Conservation (phyloP, 179 eudicot genomes). For the Vitellaria paradoxa region DNA sequence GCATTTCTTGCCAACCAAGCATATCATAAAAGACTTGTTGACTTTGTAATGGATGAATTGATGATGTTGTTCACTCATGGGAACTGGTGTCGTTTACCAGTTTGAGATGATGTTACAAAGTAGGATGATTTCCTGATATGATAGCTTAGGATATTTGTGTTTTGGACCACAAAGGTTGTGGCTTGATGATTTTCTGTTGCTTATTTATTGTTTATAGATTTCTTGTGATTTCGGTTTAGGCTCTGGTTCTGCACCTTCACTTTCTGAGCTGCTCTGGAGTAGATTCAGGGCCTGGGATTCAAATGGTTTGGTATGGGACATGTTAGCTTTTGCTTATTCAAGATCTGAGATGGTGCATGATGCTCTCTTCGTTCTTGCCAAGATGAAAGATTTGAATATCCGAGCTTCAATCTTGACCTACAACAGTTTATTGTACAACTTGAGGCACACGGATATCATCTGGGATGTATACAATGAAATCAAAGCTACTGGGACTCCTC, state of each 20-base stretch:
- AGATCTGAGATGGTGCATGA: conserved; percentile 61
- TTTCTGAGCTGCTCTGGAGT: conserved; percentile 56
- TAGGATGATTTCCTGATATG: not conserved
- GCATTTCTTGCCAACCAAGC: not conserved
- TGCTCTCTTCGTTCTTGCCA: conserved; percentile 61
- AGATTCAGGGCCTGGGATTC: conserved; percentile 53
- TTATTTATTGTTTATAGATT: conserved; percentile 22
- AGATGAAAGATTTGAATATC: conserved; percentile 68
- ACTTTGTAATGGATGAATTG: not conserved
- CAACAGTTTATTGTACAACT: conserved; percentile 68
- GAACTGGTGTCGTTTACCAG: not conserved
- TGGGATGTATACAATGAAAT: conserved; percentile 61
- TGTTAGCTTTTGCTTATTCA: conserved; percentile 73
- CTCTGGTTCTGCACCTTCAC: conserved; percentile 51
- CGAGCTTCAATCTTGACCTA: conserved; percentile 65
- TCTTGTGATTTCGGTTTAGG: conserved; percentile 51
- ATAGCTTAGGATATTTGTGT: conserved; percentile 8
- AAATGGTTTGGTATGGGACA: conserved; percentile 67
- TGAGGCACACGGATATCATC: conserved; percentile 50
- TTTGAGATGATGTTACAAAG: not conserved
- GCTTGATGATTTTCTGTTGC: conserved; percentile 17
- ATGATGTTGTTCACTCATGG: not conserved
- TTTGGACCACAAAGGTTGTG: not conserved
- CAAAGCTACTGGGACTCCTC: conserved; percentile 38
- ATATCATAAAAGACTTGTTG: not conserved